Evolutionary conservation across 2,329 filamentous ascomycete species (phyloP).

Genomic region (Colletotrichum cereale): DNA sequence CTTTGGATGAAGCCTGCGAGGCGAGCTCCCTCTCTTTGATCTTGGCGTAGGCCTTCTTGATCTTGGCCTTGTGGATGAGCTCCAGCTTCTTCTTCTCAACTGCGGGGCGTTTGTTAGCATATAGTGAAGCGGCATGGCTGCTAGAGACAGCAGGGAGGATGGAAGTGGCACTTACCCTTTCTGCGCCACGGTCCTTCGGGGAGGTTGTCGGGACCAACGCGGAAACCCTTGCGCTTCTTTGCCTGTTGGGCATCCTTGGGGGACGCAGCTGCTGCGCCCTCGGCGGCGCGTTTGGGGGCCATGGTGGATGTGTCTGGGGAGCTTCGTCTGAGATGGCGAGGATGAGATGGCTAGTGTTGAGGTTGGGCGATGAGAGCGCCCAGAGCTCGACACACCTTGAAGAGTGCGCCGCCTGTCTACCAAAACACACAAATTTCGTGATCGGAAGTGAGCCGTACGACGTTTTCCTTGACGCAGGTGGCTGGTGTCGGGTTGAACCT

Average conservation of each 20-base stretch:
- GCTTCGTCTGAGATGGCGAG: neutral
- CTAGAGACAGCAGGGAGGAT: neutral
- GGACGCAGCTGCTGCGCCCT: conserved; percentile 48
- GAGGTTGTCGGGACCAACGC: conserved; percentile 88
- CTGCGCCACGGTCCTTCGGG: conserved; percentile 90
- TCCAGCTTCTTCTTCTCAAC: conserved; percentile 90
- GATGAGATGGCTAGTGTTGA: neutral
- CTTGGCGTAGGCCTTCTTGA: conserved; percentile 93
- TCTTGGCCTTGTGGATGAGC: conserved; percentile 91
- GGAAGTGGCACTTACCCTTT: conserved; percentile 65
- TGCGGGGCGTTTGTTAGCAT: conserved; percentile 49
- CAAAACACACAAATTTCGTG: neutral
- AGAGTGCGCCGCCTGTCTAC: neutral
- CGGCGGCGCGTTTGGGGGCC: conserved; percentile 70
- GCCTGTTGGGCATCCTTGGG: conserved; percentile 48
- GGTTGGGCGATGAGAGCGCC: neutral
- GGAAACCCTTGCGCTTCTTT: conserved; percentile 80
- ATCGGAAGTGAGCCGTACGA: neutral
- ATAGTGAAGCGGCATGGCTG: neutral
- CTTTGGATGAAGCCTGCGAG: conserved; percentile 38
- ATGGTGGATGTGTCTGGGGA: conserved; percentile 55
- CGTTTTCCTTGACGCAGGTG: no score
- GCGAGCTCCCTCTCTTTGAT: conserved; percentile 74
- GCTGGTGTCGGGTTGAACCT: neutral
- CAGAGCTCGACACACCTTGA: neutral